Conservation (phyloP, 2,329 filamentous ascomycete species). For the Colletotrichum siamense region DNA sequence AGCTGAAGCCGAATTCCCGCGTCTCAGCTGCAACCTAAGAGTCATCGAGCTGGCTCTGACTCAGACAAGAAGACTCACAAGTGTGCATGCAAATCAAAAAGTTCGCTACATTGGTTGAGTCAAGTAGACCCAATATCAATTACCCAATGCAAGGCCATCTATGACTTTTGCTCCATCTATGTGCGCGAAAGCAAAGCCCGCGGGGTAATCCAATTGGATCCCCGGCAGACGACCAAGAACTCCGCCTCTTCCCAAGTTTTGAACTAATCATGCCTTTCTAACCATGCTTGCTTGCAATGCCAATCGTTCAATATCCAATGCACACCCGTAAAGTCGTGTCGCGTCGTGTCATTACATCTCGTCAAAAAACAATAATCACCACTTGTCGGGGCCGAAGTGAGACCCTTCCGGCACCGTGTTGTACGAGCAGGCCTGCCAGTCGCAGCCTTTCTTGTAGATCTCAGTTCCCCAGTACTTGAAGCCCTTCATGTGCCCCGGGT, state of each 20-base stretch:
- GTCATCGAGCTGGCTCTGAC: background rate
- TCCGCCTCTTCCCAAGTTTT: background rate
- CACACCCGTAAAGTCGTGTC: background rate
- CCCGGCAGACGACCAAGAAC: background rate
- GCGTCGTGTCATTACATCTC: background rate
- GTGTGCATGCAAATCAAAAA: background rate
- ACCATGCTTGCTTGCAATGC: conserved; percentile 4
- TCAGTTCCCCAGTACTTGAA: conserved; percentile 92
- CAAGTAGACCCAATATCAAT: background rate
- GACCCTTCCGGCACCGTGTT: conserved; percentile 66
- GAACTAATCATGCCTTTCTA: background rate
- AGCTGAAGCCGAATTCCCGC: background rate
- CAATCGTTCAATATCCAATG: background rate
- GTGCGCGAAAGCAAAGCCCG: background rate
- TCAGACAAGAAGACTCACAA: background rate
- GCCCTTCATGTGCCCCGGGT: conserved; percentile 73
- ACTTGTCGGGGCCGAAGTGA: conserved; percentile 69
- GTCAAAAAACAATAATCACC: conserved; percentile 42
- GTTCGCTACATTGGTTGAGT: background rate
- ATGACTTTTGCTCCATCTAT: background rate
- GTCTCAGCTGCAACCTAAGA: background rate
- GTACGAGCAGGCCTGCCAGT: conserved; percentile 83
- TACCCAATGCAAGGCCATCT: background rate
- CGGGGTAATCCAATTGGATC: background rate
- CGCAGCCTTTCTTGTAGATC: conserved; percentile 82